These are phyloP conservation scores for Ophiocordyceps camponoti-leonardi DNA, from an alignment of 2,329 filamentous ascomycete species.

Conservation along the genomic window DNA sequence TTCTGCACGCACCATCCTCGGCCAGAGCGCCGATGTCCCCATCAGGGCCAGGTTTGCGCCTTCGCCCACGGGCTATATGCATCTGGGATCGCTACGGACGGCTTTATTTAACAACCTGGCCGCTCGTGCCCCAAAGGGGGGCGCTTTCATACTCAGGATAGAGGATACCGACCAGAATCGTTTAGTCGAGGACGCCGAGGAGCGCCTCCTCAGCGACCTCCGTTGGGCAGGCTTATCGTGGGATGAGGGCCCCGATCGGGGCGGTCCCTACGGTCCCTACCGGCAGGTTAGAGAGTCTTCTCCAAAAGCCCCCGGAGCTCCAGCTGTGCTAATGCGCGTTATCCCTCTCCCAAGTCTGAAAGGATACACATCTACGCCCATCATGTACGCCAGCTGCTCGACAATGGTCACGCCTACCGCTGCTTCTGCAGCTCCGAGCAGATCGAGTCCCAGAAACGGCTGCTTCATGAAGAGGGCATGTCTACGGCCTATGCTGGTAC, in stretches of 20 bases:
- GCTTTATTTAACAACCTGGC: constrained; percentile 91
- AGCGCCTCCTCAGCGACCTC: constrained; percentile 61
- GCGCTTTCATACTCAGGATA: constrained; percentile 78
- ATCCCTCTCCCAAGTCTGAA: constrained; percentile 44
- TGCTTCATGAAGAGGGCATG: constrained; percentile 35
- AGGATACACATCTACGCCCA: constrained; percentile 54
- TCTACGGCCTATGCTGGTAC: constrained; percentile 38
- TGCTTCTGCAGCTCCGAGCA: constrained; percentile 76
- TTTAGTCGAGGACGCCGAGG: constrained; percentile 63
- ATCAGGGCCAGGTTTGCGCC: constrained; percentile 66
- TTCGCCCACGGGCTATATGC: constrained; percentile 84
- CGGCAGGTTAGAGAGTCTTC: constrained; percentile 41
- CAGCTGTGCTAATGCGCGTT: neutral
- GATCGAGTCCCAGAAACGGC: constrained; percentile 47
- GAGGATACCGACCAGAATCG: constrained; percentile 95
- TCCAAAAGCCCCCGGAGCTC: neutral
- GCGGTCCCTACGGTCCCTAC: constrained; percentile 73
- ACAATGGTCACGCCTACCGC: constrained; percentile 63
- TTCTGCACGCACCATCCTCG: constrained; percentile 13
- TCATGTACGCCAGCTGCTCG: constrained; percentile 52
- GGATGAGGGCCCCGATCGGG: constrained; percentile 84
- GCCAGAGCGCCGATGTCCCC: constrained; percentile 34
- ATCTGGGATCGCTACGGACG: constrained; percentile 79
- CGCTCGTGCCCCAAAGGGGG: constrained; percentile 63
- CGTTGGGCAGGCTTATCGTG: constrained; percentile 79